Evolutionary conservation across 169 alveolate species (phyloP).

Genomic region (Eimeria falciformis): DNA sequence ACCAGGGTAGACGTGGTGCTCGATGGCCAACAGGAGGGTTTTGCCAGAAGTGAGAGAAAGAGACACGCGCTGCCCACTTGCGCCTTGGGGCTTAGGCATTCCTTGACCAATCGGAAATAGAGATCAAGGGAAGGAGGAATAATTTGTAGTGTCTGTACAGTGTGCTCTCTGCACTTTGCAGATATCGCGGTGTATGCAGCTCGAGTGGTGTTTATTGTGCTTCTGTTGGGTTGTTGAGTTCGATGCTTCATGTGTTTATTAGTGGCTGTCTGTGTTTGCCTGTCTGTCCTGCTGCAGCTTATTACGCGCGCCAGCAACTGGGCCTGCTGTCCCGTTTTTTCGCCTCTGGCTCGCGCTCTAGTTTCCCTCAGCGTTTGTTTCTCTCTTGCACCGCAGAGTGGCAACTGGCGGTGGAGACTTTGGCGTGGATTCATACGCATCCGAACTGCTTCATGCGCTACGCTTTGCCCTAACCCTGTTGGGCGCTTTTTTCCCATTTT

Average conservation of each 20-base stretch:
- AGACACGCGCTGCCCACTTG: too few relatives aligned
- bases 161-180: too few relatives aligned
- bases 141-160: too few relatives aligned
- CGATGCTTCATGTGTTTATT: neutral
- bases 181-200: too few relatives aligned
- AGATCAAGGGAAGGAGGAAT: too few relatives aligned
- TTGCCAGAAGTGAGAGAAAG: neutral
- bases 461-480: constrained; percentile 26
- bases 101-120: too few relatives aligned
- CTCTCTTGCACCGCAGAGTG: constrained; percentile 27
- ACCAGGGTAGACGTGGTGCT: neutral
- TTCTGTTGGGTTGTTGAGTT: too few relatives aligned
- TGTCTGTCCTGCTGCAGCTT: neutral
- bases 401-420: constrained; percentile 10
- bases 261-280: neutral
- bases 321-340: constrained; percentile 3
- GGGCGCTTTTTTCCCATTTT: too few relatives aligned
- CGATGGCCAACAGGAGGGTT: neutral
- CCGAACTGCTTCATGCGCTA: constrained; percentile 22
- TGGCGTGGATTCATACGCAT: constrained; percentile 11
- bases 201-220: too few relatives aligned
- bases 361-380: constrained; percentile 3
- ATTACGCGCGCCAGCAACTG: constrained; percentile 1
- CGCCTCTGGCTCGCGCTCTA: neutral
- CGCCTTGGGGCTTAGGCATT: too few relatives aligned